Base-by-base conservation (phyloP, 2,329 filamentous ascomycete genomes). In the Zelopaecilomyces penicillatus region DNA sequence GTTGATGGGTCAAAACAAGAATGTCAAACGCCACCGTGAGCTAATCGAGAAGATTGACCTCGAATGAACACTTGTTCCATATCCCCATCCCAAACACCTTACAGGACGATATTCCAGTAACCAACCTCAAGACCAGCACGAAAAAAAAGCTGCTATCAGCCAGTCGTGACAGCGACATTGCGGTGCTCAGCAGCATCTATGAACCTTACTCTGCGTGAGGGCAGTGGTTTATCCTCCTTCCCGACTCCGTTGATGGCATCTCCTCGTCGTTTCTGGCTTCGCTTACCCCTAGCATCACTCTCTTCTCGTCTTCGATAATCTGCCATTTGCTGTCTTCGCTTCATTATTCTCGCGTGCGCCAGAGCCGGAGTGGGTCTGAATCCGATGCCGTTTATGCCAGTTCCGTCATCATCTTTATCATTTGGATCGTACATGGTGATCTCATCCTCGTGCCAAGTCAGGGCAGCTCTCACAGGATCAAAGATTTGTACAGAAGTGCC, bases 391-490 rank as follows among this genome's bases (percentile, higher is more conserved):
- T 84, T 83, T 55, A 84, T 78, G 26, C 80, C 80, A 4, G 74
- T 76, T 41, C 80, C 80, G 55, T 84, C 80, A 54, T 84, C 80
- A 50, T 84, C 80, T 50, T 75, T 71, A 55, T 83, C 80, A 35
- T 78, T 68, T 1, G 78, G 76, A 52, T 82, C 75, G 58, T 83
- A 80, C 29, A 82, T 69, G 2, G 80, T 83, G 48, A 84, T 83
- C 56, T 83, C 80, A 52, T 83, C 75, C 51, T 82, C 78, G 54
- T 79, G 78, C 80, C 80, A 84, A 2, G 80, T 83, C 42, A 83
- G 65, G 3, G 77, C 71, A 5, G 78, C 77, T 32, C 78, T 70
- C 7, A 80, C 57, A 0, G 76, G 75, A 44, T 80, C 76, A 42
- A 69, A 62, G 29, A 76, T 60, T 36, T 61, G 53, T 9, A 57